These are phyloP conservation scores for Adansonia madagascariensis DNA, from an alignment of 441 rosid species.

Conservation along the genomic window DNA sequence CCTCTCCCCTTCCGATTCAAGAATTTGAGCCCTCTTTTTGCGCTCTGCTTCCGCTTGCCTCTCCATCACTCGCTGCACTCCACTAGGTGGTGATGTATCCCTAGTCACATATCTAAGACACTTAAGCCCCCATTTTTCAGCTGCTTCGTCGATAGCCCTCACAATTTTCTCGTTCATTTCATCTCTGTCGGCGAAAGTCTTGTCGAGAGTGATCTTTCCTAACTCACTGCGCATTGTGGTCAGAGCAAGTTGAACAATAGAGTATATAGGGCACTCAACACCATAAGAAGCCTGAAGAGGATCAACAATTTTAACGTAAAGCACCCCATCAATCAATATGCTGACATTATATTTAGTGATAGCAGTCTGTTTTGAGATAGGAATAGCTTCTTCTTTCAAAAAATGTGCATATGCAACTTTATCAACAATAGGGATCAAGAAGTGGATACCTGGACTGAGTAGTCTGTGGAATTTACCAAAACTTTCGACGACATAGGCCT, in stretches of 20 bases:
- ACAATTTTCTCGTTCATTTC: conserved; percentile 8
- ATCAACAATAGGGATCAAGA: conserved; percentile 6
- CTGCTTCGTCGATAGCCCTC: background rate
- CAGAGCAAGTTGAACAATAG: conserved; percentile 17
- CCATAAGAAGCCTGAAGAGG: conserved; percentile 12
- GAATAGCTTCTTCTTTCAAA: conserved; percentile 12
- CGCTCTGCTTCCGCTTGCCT: conserved; percentile 45
- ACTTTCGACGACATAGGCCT: too few species aligned
- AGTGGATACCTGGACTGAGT: background rate
- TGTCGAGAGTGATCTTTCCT: conserved; percentile 20
- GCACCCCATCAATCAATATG: conserved; percentile 17
- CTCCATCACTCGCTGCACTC: conserved; percentile 40
- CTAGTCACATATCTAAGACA: conserved; percentile 3
- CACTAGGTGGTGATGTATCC: conserved; percentile 39
- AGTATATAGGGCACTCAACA: background rate
- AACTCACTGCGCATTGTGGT: conserved; percentile 23
- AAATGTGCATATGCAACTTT: conserved; percentile 12
- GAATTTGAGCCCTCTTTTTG: conserved; percentile 38
- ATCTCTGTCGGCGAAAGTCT: conserved; percentile 11
- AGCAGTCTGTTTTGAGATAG: background rate
- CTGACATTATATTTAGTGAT: conserved; percentile 17
- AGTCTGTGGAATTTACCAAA: background rate
- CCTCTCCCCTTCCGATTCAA: conserved; percentile 38
- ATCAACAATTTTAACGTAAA: conserved; percentile 13
- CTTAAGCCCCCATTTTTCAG: conserved; percentile 19